phyloP scores from a whole-genome alignment of 139 green algal species.

The Penium margaritaceum region DNA sequence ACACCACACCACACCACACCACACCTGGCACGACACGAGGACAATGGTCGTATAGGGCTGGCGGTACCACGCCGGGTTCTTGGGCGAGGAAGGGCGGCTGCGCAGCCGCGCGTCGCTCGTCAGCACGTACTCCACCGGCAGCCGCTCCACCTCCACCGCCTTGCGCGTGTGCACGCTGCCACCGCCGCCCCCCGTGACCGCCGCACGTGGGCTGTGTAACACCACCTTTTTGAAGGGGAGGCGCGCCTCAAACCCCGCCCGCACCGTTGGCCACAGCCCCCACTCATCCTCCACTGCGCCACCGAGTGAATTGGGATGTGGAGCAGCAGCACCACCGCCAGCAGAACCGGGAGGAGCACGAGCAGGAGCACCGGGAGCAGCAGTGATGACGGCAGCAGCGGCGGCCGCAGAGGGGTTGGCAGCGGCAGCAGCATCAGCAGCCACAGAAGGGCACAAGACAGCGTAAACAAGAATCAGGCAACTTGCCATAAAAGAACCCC shows the following conservation, averaged over 20 bases:
- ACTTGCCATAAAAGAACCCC: no score
- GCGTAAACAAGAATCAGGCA: no score
- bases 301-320: no score
- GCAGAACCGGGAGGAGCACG: no score
- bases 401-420: no score
- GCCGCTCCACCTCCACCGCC: conserved; percentile 56
- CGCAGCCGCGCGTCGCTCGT: conserved; percentile 62
- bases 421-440: no score
- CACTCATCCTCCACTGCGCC: conserved; percentile 55
- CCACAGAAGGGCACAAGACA: no score
- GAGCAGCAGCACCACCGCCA: no score
- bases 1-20: no score
- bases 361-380: no score
- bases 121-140: conserved; percentile 33
- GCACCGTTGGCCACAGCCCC: conserved; percentile 58
- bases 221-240: conserved; percentile 64
- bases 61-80: conserved; percentile 40
- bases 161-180: conserved; percentile 57
- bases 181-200: no score
- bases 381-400: no score
- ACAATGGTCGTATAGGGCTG: conserved; percentile 28
- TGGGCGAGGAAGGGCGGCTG: conserved; percentile 74
- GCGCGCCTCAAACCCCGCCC: conserved; percentile 64
- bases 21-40: conserved; percentile 25
- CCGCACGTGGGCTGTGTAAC: conserved; percentile 30